phyloP scores from a whole-genome alignment of 208 protist genomes.

The Balamuthia mandrillaris region DNA sequence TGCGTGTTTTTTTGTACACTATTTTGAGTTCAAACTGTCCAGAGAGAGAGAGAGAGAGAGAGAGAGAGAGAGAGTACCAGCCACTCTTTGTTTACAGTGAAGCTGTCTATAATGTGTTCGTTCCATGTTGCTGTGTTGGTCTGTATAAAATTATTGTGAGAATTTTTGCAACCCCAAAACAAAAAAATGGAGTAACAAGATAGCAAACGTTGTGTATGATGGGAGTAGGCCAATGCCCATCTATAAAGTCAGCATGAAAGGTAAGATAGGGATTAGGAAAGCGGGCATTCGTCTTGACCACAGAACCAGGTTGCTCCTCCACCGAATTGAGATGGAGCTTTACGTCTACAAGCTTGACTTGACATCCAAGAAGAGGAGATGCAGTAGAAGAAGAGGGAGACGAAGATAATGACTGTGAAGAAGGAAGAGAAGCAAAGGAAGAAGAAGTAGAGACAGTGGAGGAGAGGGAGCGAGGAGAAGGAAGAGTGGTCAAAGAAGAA shows the following conservation, averaged over 20 bases:
- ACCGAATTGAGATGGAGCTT: not conserved
- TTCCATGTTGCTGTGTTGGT: not conserved
- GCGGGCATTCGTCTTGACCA: not conserved
- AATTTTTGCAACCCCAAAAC: not conserved
- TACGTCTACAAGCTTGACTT: not conserved
- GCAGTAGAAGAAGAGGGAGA: not conserved
- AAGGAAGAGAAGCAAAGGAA: not conserved
- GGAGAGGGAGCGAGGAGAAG: not conserved
- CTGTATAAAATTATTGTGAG: not conserved
- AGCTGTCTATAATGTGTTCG: conserved; percentile 2
- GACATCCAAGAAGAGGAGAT: not conserved
- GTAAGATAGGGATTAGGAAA: not conserved
- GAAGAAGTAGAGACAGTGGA: not conserved
- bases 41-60: not conserved
- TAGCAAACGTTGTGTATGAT: not conserved
- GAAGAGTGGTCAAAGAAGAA: not conserved
- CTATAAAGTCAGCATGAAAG: not conserved
- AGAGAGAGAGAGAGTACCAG: not conserved
- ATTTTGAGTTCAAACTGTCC: not conserved
- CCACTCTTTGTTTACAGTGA: not conserved
- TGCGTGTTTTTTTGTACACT: not conserved
- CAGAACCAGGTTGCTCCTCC: not conserved
- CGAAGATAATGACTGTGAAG: not conserved
- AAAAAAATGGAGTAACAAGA: not conserved
- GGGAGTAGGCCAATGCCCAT: not conserved